These are phyloP conservation scores for Picochlorum sp. DNA, from an alignment of 139 green algal species.

Conservation along the genomic window DNA sequence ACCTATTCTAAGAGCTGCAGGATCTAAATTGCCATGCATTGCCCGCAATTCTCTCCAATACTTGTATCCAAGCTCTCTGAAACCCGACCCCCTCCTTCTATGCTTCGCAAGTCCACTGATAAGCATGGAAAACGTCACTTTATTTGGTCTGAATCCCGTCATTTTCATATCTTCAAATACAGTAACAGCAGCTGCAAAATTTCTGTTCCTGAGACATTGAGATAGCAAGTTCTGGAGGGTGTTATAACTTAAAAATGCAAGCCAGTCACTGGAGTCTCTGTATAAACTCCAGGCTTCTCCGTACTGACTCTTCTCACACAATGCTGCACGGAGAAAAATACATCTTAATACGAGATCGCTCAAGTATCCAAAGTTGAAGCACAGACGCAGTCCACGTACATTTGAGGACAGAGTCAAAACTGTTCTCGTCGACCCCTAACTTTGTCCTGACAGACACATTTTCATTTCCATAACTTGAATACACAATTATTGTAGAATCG, in stretches of 20 bases:
- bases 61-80: slow-evolving; percentile 30
- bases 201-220: slow-evolving; percentile 13
- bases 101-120: slow-evolving; percentile 42
- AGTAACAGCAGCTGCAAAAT: slow-evolving; percentile 26
- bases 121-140: slow-evolving; percentile 37
- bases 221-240: slow-evolving; percentile 30
- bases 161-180: slow-evolving; percentile 31
- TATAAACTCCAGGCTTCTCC: slow-evolving; percentile 17
- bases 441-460: slow-evolving; percentile 1
- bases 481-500: too few species aligned
- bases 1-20: slow-evolving; percentile 24
- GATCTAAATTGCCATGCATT: not conserved
- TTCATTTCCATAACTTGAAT: not conserved
- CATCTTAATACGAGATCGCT: not conserved
- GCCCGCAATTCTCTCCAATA: slow-evolving; percentile 46
- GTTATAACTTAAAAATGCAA: slow-evolving; percentile 20
- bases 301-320: slow-evolving; percentile 9
- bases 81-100: slow-evolving; percentile 23
- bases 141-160: slow-evolving; percentile 23
- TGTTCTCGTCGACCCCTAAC: not conserved
- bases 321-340: not conserved
- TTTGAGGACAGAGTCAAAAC: too few species aligned
- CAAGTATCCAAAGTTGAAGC: too few species aligned
- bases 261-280: not conserved
- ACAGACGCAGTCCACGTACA: too few species aligned